phyloP scores from a whole-genome alignment of 257 asterid genomes.

The Nicotiana tomentosiformis region DNA sequence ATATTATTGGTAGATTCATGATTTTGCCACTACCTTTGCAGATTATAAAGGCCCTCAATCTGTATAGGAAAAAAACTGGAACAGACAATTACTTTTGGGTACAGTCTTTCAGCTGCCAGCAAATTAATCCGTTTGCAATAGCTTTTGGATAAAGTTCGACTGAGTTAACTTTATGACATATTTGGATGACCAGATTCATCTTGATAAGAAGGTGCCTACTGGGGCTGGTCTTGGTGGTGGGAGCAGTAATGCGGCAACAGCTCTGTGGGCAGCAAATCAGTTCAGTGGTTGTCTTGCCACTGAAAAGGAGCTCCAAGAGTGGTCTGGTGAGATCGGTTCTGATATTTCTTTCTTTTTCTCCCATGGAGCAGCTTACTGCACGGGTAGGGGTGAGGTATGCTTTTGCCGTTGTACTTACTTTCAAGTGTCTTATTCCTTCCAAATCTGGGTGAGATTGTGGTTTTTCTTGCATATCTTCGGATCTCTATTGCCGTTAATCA shows the following conservation, averaged over 20 bases:
- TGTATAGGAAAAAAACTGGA: constrained; percentile 86
- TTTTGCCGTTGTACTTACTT: not conserved
- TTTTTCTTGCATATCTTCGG: not conserved
- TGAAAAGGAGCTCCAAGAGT: constrained; percentile 87
- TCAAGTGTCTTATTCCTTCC: not conserved
- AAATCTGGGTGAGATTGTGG: not conserved
- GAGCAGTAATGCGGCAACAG: constrained; percentile 98
- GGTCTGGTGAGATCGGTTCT: constrained; percentile 97
- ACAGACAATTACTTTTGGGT: constrained; percentile 79
- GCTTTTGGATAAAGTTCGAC: not conserved
- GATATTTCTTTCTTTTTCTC: constrained; percentile 97
- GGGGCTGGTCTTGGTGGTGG: constrained; percentile 99
- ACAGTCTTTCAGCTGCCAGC: not conserved
- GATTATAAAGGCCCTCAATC: constrained; percentile 97
- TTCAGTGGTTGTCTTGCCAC: constrained; percentile 73
- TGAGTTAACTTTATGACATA: not conserved
- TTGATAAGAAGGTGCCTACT: constrained; percentile 91
- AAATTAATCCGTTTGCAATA: not conserved
- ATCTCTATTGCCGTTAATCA: not conserved
- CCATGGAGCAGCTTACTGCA: constrained; percentile 91
- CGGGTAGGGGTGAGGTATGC: constrained; percentile 93
- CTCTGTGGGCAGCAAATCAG: constrained; percentile 99
- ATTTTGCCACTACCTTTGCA: constrained; percentile 33
- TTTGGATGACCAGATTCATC: constrained; percentile 56
- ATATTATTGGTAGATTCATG: not conserved